phyloP scores from a whole-genome alignment of 441 rosid genomes.

The Syzygium syzygioides region DNA sequence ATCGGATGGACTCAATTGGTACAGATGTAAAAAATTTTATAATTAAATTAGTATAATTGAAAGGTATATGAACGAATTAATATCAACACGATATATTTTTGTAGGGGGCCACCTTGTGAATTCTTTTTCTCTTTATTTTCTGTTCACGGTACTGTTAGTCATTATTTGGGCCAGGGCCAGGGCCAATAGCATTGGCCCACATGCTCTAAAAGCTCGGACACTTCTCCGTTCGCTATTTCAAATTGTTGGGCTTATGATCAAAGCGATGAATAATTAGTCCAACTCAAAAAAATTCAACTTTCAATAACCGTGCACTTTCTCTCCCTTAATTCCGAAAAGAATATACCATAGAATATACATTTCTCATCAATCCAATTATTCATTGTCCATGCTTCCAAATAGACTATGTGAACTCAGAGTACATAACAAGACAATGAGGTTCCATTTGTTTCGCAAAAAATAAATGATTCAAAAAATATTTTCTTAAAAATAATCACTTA shows the following conservation, averaged over 20 bases:
- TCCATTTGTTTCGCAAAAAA: not conserved
- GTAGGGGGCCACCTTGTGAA: not conserved
- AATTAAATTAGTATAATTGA: no score
- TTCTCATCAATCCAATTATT: not conserved
- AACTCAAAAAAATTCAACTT: not conserved
- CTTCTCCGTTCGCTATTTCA: not conserved
- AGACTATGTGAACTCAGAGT: not conserved
- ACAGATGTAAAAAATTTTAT: no score
- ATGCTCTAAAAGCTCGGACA: not conserved
- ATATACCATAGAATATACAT: not conserved
- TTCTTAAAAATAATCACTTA: rapidly evolving
- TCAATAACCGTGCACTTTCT: not conserved
- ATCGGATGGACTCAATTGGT: no score
- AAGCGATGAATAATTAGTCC: not conserved
- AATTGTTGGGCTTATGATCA: not conserved
- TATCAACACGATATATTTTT: no score
- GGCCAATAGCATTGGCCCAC: not conserved
- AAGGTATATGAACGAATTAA: no score
- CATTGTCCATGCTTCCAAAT: not conserved
- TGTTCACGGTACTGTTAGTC: not conserved
- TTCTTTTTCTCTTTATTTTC: no score
- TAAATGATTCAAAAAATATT: not conserved
- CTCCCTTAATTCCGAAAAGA: not conserved
- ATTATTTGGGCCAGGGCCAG: not conserved
- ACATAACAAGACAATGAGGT: not conserved